Conservation (phyloP, 192 early-diverging fungal species). For the Jimgerdemannia flammicorona region DNA sequence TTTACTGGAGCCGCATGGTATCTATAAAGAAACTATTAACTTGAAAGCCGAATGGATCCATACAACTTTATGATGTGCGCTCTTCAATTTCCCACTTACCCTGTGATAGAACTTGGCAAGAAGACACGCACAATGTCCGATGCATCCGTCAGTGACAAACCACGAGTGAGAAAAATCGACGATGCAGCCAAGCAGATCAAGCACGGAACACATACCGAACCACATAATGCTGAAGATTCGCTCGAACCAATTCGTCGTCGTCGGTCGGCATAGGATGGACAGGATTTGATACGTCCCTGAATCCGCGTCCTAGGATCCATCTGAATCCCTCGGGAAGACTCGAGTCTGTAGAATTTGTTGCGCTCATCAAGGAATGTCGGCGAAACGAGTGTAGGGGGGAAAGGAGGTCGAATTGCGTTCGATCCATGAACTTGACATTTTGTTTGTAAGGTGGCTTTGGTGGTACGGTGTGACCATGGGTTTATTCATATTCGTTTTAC, state of each 20-base stretch:
- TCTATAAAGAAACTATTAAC: neutral
- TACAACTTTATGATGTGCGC: too few species aligned
- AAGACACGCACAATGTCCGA: too few species aligned
- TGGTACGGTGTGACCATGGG: too few species aligned
- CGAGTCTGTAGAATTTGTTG: neutral
- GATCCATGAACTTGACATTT: too few species aligned
- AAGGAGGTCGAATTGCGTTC: neutral
- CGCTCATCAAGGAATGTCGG: neutral
- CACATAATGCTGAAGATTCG: neutral
- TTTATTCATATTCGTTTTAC: too few species aligned
- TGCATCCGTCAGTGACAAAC: too few species aligned
- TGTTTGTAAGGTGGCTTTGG: too few species aligned
- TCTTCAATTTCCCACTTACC: too few species aligned
- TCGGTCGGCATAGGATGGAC: neutral
- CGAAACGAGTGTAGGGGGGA: neutral
- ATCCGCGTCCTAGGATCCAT: neutral
- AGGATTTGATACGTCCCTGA: neutral
- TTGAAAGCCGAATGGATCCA: too few species aligned
- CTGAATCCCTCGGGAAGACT: neutral
- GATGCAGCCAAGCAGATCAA: too few species aligned
- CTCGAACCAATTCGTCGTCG: neutral
- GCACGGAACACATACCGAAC: neutral
- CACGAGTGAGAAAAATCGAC: too few species aligned
- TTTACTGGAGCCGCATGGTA: neutral
- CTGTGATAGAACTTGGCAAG: too few species aligned